Conservation (phyloP, 768 basidiomycete genomes). For the Boletus vermiculosoides region DNA sequence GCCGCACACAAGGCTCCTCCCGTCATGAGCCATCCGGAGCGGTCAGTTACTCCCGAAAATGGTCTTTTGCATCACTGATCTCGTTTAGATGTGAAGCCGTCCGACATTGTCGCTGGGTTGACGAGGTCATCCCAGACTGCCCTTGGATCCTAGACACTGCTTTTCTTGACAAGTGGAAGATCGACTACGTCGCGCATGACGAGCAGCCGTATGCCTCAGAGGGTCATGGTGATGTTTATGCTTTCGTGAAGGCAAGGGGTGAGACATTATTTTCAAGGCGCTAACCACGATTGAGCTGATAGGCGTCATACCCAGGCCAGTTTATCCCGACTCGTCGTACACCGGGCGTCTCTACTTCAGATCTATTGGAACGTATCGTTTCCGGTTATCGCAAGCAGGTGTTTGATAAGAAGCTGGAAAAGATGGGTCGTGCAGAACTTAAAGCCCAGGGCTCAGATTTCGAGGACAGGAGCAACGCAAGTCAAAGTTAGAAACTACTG, state of each 20-base stretch:
- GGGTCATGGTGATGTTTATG: conserved; percentile 87
- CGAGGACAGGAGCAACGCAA: conserved; percentile 13
- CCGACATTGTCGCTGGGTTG: conserved; percentile 97
- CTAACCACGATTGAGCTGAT: not conserved
- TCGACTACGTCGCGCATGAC: conserved; percentile 98
- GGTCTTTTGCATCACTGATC: not conserved
- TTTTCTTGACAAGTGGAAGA: conserved; percentile 81
- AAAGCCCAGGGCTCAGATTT: conserved; percentile 50
- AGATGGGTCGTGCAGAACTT: conserved; percentile 79
- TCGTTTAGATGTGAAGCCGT: conserved; percentile 73
- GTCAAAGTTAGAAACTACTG: not conserved
- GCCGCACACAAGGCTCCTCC: conserved; percentile 73
- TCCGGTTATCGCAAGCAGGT: conserved; percentile 78
- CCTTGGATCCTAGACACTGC: conserved; percentile 87
- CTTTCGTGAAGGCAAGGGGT: conserved; percentile 79
- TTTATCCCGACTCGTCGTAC: conserved; percentile 96
- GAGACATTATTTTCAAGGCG: conserved; percentile 16
- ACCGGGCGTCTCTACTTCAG: conserved; percentile 91
- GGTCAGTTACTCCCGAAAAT: conserved; percentile 41
- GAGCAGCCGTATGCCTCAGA: conserved; percentile 81
- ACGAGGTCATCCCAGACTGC: conserved; percentile 86
- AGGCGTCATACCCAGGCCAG: conserved; percentile 54
- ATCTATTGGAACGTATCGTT: conserved; percentile 89
- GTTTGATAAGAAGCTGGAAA: conserved; percentile 86
- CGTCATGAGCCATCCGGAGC: conserved; percentile 87